A percentile compares a stretch with the other conserved stretches of the same genome.
phyloP scores from a whole-genome alignment of 768 basidiomycete genomes.

The Galerina sulciceps region DNA sequence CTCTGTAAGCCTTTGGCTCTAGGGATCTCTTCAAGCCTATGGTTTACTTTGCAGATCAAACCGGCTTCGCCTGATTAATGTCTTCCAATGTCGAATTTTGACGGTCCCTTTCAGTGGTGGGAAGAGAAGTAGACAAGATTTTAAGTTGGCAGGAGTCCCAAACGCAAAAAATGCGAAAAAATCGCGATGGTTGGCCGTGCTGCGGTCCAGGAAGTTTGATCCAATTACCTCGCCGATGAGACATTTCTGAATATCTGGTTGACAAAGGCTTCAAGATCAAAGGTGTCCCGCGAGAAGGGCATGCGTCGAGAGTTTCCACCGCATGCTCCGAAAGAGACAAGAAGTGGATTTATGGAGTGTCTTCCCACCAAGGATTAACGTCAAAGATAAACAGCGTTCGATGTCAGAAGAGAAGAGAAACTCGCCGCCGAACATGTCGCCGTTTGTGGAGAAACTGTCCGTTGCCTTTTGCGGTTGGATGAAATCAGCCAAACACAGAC shows the following conservation, averaged over 20 bases:
- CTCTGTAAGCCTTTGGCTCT: background rate
- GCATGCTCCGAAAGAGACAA: too few relatives aligned
- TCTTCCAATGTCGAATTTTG: background rate
- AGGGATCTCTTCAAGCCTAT: background rate
- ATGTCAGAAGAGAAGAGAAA: constrained; percentile 3
- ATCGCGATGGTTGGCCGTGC: constrained; percentile 36
- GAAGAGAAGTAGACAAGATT: background rate
- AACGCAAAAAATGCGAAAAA: constrained; percentile 29
- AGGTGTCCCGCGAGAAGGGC: background rate
- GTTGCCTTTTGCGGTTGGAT: constrained; percentile 13
- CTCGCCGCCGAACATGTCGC: background rate
- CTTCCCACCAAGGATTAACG: background rate
- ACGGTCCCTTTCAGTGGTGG: too few relatives aligned
- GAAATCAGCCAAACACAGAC: constrained; percentile 34
- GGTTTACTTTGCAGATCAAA: background rate
- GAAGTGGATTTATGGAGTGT: background rate
- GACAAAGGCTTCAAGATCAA: constrained; percentile 12
- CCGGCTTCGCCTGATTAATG: background rate
- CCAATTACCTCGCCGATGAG: constrained; percentile 12
- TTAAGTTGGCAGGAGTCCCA: background rate
- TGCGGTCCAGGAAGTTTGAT: constrained; percentile 19
- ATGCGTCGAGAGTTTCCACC: too few relatives aligned
- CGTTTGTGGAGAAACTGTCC: background rate
- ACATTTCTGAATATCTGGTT: constrained; percentile 1
- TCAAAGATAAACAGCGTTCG: background rate